Conservation (phyloP, 768 basidiomycete genomes). For the Amanita rimosa region DNA sequence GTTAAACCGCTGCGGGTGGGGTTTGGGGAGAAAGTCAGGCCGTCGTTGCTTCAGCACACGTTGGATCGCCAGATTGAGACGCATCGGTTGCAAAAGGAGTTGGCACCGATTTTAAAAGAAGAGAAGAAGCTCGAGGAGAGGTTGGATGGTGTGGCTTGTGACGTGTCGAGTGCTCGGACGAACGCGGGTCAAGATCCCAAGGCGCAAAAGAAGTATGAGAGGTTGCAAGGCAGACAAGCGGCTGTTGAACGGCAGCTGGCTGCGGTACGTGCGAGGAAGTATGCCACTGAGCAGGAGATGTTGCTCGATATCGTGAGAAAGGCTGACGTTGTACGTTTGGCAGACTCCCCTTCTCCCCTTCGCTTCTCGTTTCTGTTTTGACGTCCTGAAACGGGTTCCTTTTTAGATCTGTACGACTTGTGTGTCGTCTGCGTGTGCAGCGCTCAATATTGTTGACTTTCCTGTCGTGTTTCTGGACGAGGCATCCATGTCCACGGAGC, state of each 20-base stretch:
- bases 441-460: conserved; percentile 70
- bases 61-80: conserved; percentile 50
- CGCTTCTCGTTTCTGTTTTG: neutral
- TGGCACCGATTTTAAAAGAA: conserved; percentile 29
- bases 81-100: conserved; percentile 42
- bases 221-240: conserved; percentile 21
- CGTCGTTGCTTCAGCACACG: conserved; percentile 43
- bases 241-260: conserved; percentile 16
- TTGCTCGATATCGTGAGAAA: conserved; percentile 46
- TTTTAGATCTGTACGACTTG: conserved; percentile 81
- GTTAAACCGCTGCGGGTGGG: conserved; percentile 75
- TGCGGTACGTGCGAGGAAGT: conserved; percentile 30
- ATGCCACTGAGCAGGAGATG: conserved; percentile 51
- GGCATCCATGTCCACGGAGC: conserved; percentile 94
- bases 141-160: conserved; percentile 9
- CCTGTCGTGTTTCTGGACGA: conserved; percentile 92
- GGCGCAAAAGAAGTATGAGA: conserved; percentile 14
- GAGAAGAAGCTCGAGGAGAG: conserved; percentile 18
- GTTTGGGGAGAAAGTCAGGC: conserved; percentile 44
- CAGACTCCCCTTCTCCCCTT: neutral
- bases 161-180: conserved; percentile 10
- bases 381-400: neutral
- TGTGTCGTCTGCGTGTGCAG: conserved; percentile 58
- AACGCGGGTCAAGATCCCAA: conserved; percentile 7
- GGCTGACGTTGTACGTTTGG: conserved; percentile 59